These are phyloP conservation scores for Akanthomyces dipterigenus DNA, from an alignment of 2,329 filamentous ascomycete genomes.

Conservation along the genomic window DNA sequence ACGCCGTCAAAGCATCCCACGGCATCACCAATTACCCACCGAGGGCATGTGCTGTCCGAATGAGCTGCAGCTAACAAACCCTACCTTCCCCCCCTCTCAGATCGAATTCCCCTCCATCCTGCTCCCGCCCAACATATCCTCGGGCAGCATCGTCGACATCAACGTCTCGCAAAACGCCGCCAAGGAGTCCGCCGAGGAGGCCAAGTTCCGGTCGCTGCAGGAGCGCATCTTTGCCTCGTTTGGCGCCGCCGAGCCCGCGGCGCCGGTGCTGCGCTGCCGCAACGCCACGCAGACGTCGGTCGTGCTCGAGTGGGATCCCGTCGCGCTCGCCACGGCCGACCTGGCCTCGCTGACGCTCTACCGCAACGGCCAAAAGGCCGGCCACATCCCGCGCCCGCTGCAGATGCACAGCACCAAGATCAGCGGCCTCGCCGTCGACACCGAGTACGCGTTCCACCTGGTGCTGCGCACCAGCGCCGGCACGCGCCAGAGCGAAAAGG, in stretches of 20 bases:
- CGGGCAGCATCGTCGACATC: conserved; percentile 96
- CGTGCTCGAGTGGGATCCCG: conserved; percentile 95
- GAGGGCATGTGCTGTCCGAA: not conserved
- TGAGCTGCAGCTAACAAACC: conserved; percentile 15
- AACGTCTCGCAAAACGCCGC: conserved; percentile 79
- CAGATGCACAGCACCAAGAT: conserved; percentile 96
- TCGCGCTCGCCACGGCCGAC: conserved; percentile 86
- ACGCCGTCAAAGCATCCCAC: not conserved
- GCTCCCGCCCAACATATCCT: conserved; percentile 88
- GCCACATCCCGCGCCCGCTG: conserved; percentile 80
- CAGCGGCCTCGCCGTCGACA: conserved; percentile 90
- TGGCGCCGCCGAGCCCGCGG: conserved; percentile 67
- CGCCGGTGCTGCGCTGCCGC: conserved; percentile 79
- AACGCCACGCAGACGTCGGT: conserved; percentile 98
- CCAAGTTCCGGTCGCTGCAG: conserved; percentile 78
- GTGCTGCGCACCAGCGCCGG: conserved; percentile 87
- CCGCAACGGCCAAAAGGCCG: conserved; percentile 93
- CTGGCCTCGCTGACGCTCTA: conserved; percentile 85
- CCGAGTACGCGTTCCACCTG: conserved; percentile 90
- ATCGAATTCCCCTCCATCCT: conserved; percentile 99
- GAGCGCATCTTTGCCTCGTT: conserved; percentile 81
- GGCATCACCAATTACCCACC: not conserved
- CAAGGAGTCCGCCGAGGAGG: conserved; percentile 68
- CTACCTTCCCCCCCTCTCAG: conserved; percentile 38
- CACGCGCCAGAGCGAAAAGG: conserved; percentile 74